Percentiles rank a stretch among this genome's conserved stretches.
These are phyloP conservation scores for Sugiyamaella valdiviana DNA, from an alignment of 805 yeast species.

Conservation along the genomic window DNA sequence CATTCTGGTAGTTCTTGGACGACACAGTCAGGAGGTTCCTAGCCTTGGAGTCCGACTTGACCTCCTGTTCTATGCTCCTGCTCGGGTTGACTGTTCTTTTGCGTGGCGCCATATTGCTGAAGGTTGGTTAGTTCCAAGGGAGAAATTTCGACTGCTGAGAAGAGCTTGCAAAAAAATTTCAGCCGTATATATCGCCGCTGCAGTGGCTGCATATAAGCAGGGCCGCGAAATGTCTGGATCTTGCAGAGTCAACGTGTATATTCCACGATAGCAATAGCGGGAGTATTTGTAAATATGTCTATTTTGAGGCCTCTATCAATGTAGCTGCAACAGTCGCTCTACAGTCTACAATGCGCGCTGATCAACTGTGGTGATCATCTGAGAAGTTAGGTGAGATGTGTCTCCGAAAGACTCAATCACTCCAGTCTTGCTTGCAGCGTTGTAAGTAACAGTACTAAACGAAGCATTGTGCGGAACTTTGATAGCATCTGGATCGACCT, in stretches of 20 bases:
- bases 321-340: no score
- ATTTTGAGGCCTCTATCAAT: no score
- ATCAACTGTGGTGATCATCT: conserved; percentile 9
- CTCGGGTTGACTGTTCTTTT: conserved; percentile 11
- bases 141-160: not conserved
- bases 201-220: not conserved
- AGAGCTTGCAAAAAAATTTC: conserved; percentile 2
- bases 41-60: conserved; percentile 22
- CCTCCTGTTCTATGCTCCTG: conserved; percentile 34
- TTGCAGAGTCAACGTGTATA: not conserved
- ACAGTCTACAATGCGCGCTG: conserved; percentile 14
- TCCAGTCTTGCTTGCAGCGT: conserved; percentile 37
- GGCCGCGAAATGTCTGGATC: not conserved
- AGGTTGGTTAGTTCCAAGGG: not conserved
- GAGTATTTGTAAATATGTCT: no score
- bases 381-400: conserved; percentile 58
- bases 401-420: conserved; percentile 53
- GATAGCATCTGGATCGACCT: conserved; percentile 37
- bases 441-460: conserved; percentile 57
- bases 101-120: conserved; percentile 12
- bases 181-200: not conserved
- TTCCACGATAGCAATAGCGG: not conserved
- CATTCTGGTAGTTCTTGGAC: conserved; percentile 16
- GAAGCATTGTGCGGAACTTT: conserved; percentile 72
- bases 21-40: conserved; percentile 19